phyloP scores from a whole-genome alignment of 2,329 filamentous ascomycete species.

The Alternaria novae-zelandiae region DNA sequence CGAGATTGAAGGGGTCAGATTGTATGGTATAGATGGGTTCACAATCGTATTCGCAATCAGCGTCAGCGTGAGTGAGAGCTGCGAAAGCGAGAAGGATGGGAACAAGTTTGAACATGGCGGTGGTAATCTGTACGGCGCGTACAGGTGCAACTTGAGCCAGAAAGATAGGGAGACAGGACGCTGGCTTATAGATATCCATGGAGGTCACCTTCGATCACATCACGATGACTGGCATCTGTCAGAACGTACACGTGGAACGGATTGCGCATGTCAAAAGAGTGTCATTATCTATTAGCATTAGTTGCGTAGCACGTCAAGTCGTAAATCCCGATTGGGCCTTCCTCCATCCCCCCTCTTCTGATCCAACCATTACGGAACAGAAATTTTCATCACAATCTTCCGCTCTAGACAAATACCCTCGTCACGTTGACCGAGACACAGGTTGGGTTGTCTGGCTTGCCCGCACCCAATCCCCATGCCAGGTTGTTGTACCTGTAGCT shows the following conservation, averaged over 20 bases:
- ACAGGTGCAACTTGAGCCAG: neutral
- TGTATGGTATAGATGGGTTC: neutral
- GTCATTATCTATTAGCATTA: conserved; percentile 3
- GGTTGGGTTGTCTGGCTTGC: conserved; percentile 53
- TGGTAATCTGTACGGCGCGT: neutral
- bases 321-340: neutral
- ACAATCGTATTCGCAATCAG: neutral
- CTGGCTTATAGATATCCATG: neutral
- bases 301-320: neutral
- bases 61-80: neutral
- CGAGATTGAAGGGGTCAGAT: neutral
- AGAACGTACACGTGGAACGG: neutral
- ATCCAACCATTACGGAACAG: neutral
- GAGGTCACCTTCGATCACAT: neutral
- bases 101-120: neutral
- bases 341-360: neutral
- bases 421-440: conserved; percentile 54
- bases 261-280: neutral
- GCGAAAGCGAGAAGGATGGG: neutral
- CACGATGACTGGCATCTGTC: neutral
- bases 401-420: conserved; percentile 31
- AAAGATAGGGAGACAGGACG: neutral
- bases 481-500: conserved; percentile 55
- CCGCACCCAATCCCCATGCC: conserved; percentile 51
- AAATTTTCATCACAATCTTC: neutral